Conservation (phyloP, 495 filamentous ascomycete genomes). For the Geopyxis carbonaria region DNA sequence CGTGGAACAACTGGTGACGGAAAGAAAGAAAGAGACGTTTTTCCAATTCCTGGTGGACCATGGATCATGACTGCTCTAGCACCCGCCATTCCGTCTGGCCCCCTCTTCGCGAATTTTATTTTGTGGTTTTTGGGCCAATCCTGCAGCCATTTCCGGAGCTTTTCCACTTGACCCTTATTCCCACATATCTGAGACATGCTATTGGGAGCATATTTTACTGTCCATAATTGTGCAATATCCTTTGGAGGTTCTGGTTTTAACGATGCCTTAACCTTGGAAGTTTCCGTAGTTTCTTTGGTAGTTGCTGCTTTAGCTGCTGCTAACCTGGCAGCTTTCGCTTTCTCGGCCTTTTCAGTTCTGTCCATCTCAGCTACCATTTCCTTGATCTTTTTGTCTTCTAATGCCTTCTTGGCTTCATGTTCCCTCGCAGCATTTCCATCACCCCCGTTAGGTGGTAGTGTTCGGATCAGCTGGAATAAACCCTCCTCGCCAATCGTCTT, state of each 20-base stretch:
- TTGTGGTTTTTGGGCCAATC: constrained; percentile 63
- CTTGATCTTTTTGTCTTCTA: constrained; percentile 59
- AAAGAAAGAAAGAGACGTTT: no score
- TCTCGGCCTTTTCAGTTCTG: constrained; percentile 38
- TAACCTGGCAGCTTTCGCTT: constrained; percentile 26
- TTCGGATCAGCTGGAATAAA: constrained; percentile 69
- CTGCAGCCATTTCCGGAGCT: constrained; percentile 68
- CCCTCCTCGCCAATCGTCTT: constrained; percentile 92
- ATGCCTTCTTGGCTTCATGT: constrained; percentile 60
- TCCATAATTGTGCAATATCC: constrained; percentile 65
- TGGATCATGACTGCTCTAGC: constrained; percentile 81
- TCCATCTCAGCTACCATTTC: constrained; percentile 74
- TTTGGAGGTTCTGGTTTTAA: constrained; percentile 22
- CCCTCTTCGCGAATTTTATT: constrained; percentile 55
- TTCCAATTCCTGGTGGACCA: constrained; percentile 90
- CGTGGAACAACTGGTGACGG: no score
- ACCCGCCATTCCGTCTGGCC: constrained; percentile 60
- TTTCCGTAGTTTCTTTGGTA: constrained; percentile 20
- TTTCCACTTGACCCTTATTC: constrained; percentile 83
- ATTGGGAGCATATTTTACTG: constrained; percentile 83
- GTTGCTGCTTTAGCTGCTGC: constrained; percentile 15
- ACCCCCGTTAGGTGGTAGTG: constrained; percentile 71
- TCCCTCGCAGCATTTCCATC: constrained; percentile 74
- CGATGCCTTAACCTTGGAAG: constrained; percentile 20
- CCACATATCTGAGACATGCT: constrained; percentile 77